Percentiles rank a stretch among this genome's conserved stretches.
Evolutionary conservation across 176 grass and related monocot genomes (phyloP).

Genomic region (Oryza officinalis): DNA sequence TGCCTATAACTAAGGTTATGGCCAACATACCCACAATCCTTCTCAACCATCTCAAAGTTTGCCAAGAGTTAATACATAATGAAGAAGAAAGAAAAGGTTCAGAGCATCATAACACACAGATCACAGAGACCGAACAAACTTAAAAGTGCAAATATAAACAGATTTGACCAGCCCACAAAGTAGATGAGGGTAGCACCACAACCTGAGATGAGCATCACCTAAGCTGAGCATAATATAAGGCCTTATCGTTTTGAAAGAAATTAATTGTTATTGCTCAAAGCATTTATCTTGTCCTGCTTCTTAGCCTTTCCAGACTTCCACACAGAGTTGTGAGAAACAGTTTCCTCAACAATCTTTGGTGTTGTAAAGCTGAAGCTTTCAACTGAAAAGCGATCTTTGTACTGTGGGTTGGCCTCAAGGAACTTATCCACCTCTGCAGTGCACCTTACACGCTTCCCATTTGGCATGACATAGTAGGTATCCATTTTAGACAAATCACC

Average conservation of each 20-base stretch:
- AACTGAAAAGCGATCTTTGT: conserved; percentile 51
- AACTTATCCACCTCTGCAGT: conserved; percentile 71
- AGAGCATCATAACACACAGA: not conserved
- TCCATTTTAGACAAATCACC: conserved; percentile 84
- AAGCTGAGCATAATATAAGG: not conserved
- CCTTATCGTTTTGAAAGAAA: not conserved
- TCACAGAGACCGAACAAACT: not conserved
- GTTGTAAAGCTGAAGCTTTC: conserved; percentile 73
- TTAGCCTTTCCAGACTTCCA: conserved; percentile 55
- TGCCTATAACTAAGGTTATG: not conserved
- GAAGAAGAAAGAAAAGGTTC: not conserved
- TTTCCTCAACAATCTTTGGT: conserved; percentile 72
- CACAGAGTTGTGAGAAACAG: conserved; percentile 54
- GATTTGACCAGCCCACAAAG: not conserved
- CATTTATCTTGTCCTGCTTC: conserved; percentile 40
- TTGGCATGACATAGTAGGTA: conserved; percentile 80
- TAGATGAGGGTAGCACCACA: conserved; percentile 1
- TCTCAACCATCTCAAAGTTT: conserved; percentile 9
- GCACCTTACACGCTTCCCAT: conserved; percentile 71
- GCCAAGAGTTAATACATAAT: not conserved
- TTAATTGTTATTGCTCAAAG: conserved; percentile 24
- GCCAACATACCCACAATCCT: not conserved
- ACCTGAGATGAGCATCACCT: not conserved
- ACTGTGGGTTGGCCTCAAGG: conserved; percentile 68
- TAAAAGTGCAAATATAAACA: not conserved